These are phyloP conservation scores for Chlamydomonas reinhardtii DNA, from an alignment of 163 green algal genomes.

Conservation along the genomic window DNA sequence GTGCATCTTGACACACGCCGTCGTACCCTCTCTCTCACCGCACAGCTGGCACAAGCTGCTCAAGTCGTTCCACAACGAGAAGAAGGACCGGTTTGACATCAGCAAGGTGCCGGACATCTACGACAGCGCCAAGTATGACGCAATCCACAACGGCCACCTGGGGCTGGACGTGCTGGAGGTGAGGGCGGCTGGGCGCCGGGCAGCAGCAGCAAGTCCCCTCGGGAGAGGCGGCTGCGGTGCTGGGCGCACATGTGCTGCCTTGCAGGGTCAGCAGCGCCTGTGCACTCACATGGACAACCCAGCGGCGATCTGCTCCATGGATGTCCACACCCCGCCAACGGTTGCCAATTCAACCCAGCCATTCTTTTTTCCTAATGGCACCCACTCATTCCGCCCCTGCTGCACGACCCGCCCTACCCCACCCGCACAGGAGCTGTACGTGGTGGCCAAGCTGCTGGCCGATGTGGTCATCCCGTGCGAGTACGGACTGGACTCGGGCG, in stretches of 20 bases:
- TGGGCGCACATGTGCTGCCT: too few species aligned
- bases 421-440: slow-evolving; percentile 84
- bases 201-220: too few species aligned
- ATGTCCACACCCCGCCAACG: too few species aligned
- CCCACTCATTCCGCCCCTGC: too few species aligned
- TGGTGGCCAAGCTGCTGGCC: slow-evolving; percentile 67
- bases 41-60: slow-evolving; percentile 90
- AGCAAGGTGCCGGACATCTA: slow-evolving; percentile 97
- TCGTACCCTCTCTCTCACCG: too few species aligned
- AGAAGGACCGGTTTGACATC: slow-evolving; percentile 92
- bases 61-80: slow-evolving; percentile 90
- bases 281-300: too few species aligned
- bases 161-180: slow-evolving; percentile 69
- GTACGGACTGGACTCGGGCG: slow-evolving; percentile 86
- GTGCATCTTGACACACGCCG: too few species aligned
- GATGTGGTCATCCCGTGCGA: slow-evolving; percentile 93
- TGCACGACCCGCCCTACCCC: not conserved
- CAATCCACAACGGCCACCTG: slow-evolving; percentile 96
- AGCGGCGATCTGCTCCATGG: too few species aligned
- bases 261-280: too few species aligned
- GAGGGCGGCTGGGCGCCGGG: not conserved
- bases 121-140: slow-evolving; percentile 97
- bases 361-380: not conserved
- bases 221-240: too few species aligned
- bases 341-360: too few species aligned